These are phyloP conservation scores for Oryza coarctata DNA, from an alignment of 176 grass and related monocot genomes.

Conservation along the genomic window DNA sequence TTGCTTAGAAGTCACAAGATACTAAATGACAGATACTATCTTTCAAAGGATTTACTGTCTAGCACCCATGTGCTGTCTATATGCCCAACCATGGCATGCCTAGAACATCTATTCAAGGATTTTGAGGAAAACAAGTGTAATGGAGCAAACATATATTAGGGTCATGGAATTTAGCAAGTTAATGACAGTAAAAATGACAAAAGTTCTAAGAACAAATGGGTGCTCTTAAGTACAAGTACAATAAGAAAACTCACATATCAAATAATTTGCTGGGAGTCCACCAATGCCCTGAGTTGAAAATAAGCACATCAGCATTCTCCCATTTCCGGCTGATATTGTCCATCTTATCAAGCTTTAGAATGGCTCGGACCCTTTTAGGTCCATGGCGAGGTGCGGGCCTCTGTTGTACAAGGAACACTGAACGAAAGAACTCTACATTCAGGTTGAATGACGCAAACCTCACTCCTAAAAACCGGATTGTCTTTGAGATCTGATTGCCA, in stretches of 20 bases:
- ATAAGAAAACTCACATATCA: slow-evolving; percentile 81
- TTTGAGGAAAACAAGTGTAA: not conserved
- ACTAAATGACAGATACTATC: not conserved
- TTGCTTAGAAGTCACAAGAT: not conserved
- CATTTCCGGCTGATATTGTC: slow-evolving; percentile 71
- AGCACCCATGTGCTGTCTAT: not conserved
- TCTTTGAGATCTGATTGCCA: slow-evolving; percentile 86
- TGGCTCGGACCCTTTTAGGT: slow-evolving; percentile 48
- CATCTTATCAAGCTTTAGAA: slow-evolving; percentile 84
- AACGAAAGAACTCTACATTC: slow-evolving; percentile 83
- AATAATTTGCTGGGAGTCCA: slow-evolving; percentile 97
- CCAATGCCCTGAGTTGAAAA: slow-evolving; percentile 99
- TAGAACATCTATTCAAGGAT: slow-evolving; percentile 14
- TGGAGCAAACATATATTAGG: slow-evolving; percentile 12
- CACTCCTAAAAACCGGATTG: slow-evolving; percentile 80
- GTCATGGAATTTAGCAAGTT: not conserved
- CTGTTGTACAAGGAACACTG: slow-evolving; percentile 85
- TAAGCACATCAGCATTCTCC: slow-evolving; percentile 69
- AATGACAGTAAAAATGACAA: not conserved
- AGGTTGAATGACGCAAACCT: slow-evolving; percentile 75
- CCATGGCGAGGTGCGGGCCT: slow-evolving; percentile 46
- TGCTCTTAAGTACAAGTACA: not conserved
- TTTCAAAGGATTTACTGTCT: not conserved
- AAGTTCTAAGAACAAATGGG: slow-evolving; percentile 3
- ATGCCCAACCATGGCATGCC: not conserved